Conservation (phyloP, 352 stramenopile genomes). For the Pythium rhizo-oryzae region DNA sequence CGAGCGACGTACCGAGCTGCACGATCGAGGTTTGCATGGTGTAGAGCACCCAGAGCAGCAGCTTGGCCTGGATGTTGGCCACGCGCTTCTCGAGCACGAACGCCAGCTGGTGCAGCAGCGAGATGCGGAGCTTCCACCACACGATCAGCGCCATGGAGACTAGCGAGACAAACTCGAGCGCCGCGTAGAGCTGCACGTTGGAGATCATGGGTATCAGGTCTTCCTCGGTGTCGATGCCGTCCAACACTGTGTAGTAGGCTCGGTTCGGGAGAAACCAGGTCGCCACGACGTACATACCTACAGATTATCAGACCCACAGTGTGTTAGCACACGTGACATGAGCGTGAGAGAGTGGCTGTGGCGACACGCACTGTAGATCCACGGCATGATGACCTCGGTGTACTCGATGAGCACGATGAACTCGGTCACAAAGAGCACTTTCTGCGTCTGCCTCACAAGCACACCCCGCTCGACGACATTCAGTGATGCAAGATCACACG, state of each 20-base stretch:
- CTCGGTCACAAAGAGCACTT: conserved; percentile 37
- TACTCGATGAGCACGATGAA: conserved; percentile 43
- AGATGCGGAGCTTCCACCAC: conserved; percentile 24
- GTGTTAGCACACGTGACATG: no score
- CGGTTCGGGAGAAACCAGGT: conserved; percentile 33
- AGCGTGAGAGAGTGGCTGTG: no score
- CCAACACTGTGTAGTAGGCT: conserved; percentile 35
- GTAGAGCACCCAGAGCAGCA: conserved; percentile 26
- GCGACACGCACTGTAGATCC: conserved; percentile 29
- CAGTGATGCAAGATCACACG: conserved; percentile 8
- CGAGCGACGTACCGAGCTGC: background rate
- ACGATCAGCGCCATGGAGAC: conserved; percentile 1
- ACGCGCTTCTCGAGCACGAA: conserved; percentile 21
- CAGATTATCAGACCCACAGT: background rate
- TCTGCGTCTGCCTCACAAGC: conserved; percentile 22
- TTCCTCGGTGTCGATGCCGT: conserved; percentile 3
- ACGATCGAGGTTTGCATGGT: conserved; percentile 23
- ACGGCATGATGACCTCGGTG: conserved; percentile 39
- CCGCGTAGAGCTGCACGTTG: conserved; percentile 18
- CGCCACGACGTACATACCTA: conserved; percentile 22
- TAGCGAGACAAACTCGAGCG: conserved; percentile 17
- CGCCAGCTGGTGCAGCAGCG: conserved; percentile 21
- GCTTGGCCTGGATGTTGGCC: conserved; percentile 20
- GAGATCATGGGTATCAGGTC: conserved; percentile 1
- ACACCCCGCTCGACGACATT: conserved; percentile 15